Evolutionary conservation across 192 early-diverging fungal genomes (phyloP), one percentile per base, ranked within the genome.

Genomic region (Martensiomyces pterosporus): DNA sequence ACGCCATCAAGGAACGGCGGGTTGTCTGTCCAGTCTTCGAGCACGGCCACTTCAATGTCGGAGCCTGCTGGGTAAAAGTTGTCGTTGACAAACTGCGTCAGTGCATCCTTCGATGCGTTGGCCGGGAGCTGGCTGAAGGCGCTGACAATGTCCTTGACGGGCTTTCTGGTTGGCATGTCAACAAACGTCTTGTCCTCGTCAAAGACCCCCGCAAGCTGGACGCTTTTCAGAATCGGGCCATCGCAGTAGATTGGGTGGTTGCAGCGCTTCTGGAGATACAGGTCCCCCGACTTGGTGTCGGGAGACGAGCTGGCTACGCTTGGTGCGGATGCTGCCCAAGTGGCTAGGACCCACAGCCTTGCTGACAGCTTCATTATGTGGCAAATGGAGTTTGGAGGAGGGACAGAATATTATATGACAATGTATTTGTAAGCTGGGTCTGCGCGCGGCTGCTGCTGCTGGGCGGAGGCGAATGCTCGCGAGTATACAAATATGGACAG

Each of bases 151-250:
- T 75, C 51, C 21, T 45, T 18, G 2, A 78, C 61, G 8, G 85
- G 82, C 45, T 77, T 77, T 26, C 67, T 65, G 16, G 84, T 85
- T 10, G 85, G 84, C 77, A 79, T 82, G 43, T 83, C 79, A 16
- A 87, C 77, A 72, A 84, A 87, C 4, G 85, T 85, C 67, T 88
- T 88, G 58, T 83, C 84, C 33, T 83, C 78, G 16, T 62, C 53
- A 49, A 76, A 88, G 16, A 85, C 48, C 1, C 53, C 49, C 38
- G 81, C 70, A 10, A 79, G 61, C 59, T 85, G 80, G 21, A 88
- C 69, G 9, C 60, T 55, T 21, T 72, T 40, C 24, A 88, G 66
- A 13, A 85, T 41, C 9, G 74, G 67, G 1, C 85, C 84, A 14
- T 70, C 64, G 60, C 85, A 88, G 55, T 85, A 88, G 36, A 88